phyloP scores from a whole-genome alignment of 306 rosid genomes.

The Senna siamea region DNA sequence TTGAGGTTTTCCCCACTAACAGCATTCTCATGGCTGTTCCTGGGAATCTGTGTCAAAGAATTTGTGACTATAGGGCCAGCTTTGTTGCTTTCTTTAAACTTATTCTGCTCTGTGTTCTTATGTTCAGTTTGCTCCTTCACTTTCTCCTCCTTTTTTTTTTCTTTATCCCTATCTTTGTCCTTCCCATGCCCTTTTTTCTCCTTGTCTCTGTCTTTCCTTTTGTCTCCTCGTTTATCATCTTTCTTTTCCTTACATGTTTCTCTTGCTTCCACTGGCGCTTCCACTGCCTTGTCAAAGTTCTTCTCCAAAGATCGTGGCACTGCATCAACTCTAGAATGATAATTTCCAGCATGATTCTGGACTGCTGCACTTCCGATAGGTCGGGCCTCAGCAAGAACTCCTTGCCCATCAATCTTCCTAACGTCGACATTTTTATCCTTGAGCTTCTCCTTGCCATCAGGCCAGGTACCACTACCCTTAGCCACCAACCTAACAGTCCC shows the following conservation, averaged over 20 bases:
- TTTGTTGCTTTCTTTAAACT: conserved; percentile 55
- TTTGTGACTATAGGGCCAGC: conserved; percentile 41
- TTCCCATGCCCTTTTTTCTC: conserved; percentile 71
- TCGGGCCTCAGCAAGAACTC: conserved; percentile 42
- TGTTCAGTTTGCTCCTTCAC: conserved; percentile 39
- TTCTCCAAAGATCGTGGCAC: conserved; percentile 49
- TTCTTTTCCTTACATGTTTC: conserved; percentile 54
- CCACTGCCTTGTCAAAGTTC: conserved; percentile 40
- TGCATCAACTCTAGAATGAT: conserved; percentile 52
- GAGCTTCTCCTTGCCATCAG: conserved; percentile 56
- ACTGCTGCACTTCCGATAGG: conserved; percentile 52
- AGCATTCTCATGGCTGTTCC: conserved; percentile 48
- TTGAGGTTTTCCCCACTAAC: conserved; percentile 57
- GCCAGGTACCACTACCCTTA: conserved; percentile 45
- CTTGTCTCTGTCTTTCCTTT: conserved; percentile 61
- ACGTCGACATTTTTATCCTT: conserved; percentile 51
- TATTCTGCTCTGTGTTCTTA: conserved; percentile 44
- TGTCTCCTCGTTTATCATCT: conserved; percentile 54
- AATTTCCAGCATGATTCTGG: conserved; percentile 42
- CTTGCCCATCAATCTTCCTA: conserved; percentile 50
- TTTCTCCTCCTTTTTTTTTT: conserved; percentile 62
- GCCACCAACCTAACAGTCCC: conserved; percentile 55
- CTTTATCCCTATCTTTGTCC: conserved; percentile 69
- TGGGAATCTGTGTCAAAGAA: conserved; percentile 46
- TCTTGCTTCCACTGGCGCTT: conserved; percentile 46